phyloP scores from a whole-genome alignment of 129 eudicot species.

The Pseudognaphalium luteoalbum region DNA sequence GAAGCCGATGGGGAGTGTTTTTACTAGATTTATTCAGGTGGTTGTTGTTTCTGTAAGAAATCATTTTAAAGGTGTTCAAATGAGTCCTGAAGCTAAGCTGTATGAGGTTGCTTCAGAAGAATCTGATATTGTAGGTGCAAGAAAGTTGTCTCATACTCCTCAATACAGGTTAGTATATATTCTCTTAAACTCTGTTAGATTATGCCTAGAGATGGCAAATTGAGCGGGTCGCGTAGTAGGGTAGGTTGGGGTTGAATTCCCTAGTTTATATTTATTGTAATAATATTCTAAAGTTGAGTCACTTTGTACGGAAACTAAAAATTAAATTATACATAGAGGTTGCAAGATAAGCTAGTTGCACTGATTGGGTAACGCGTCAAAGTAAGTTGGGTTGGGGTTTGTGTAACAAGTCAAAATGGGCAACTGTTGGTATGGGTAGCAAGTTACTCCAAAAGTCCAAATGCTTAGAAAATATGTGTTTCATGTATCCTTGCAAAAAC shows the following conservation, averaged over 20 bases:
- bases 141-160: slow-evolving; percentile 61
- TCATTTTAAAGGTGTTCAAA: slow-evolving; percentile 49
- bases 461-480: too few relatives aligned
- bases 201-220: not conserved
- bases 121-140: slow-evolving; percentile 69
- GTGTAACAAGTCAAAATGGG: not conserved
- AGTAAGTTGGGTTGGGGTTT: too few relatives aligned
- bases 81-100: slow-evolving; percentile 38
- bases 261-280: not conserved
- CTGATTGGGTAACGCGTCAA: not conserved
- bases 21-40: slow-evolving; percentile 81
- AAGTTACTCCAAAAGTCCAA: not conserved
- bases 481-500: too few relatives aligned
- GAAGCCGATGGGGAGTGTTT: slow-evolving; percentile 81
- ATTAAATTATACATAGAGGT: too few relatives aligned
- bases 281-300: too few relatives aligned
- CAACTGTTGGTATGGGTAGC: not conserved
- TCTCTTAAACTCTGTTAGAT: not conserved
- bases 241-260: not conserved
- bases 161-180: slow-evolving; percentile 50
- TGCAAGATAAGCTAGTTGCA: too few relatives aligned
- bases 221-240: not conserved
- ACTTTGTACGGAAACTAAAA: too few relatives aligned
- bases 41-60: slow-evolving; percentile 61
- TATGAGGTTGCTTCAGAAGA: slow-evolving; percentile 60